Evolutionary conservation across 768 basidiomycete genomes (phyloP), one percentile per base, ranked within the genome.

Genomic region (Termitomyces sp.): DNA sequence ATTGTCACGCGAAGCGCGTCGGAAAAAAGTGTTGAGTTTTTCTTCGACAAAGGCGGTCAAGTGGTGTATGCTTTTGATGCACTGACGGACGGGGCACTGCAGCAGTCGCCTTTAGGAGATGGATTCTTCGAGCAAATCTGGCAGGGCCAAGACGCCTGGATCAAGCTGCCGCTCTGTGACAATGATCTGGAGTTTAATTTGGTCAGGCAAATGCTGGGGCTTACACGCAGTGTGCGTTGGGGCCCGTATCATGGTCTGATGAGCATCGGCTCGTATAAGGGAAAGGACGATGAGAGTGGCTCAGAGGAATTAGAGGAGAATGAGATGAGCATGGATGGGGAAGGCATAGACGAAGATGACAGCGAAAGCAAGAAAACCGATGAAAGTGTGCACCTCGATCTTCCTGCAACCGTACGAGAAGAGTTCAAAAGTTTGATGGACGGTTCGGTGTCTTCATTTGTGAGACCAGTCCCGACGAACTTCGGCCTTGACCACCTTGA

Each of bases 171-270:
- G 5, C 25, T 10, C 12, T 59, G 71, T 45, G 60, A 54, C 34
- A 69, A 72, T 52, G 69, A 72, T 56, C 46, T 69, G 41, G 66
- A 68, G 55, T 70, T 72, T 51, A 51, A 55, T 45, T 51, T 68
- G 14, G 69, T 72, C 30, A 61, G 69, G 34, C 51, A 30, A 41
- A 62, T 59, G 65, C 55, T 69, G 3, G 70, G 67, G 1, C 54
- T 72, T 52, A 50, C 61, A 35, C 37, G 51, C n/a, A 58, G 61
- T 43, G 27, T 63, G 44, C 47, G 47, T n/a, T 60, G 65, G 61
- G 61, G 59, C 1, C 65, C 49, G 37, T 51, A 51, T 25, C 25
- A 27, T 27, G 27, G 49, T 39, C 17, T 19, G 11, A 47, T 32
- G 46, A 12, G 4, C 28, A 27, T 39, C 16, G 37, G 37, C 6